A percentile compares a stretch with the other conserved stretches of the same genome.
Conservation (phyloP, 2,329 filamentous ascomycete genomes). For the Macrophomina pseudophaseolina region DNA sequence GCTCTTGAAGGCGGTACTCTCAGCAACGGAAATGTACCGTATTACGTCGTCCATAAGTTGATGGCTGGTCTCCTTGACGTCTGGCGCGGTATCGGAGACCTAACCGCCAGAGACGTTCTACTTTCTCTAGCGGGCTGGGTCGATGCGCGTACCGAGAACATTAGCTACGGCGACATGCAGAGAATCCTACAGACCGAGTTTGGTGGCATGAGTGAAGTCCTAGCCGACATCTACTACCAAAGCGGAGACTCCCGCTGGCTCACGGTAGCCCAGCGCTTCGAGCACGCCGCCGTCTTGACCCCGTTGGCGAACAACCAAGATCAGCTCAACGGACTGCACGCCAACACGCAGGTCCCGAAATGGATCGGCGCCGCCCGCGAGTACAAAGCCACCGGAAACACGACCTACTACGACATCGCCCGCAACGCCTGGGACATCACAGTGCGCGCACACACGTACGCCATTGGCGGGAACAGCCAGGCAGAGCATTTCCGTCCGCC, state of each 20-base stretch:
- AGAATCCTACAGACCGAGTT: constrained; percentile 56
- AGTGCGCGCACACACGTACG: constrained; percentile 55
- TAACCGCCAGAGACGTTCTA: constrained; percentile 51
- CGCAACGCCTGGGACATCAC: constrained; percentile 57
- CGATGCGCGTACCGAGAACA: constrained; percentile 50
- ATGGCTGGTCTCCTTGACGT: constrained; percentile 59
- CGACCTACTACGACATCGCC: constrained; percentile 55
- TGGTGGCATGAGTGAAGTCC: constrained; percentile 60
- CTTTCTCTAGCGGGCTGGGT: constrained; percentile 56
- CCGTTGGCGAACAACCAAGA: constrained; percentile 55
- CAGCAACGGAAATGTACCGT: constrained; percentile 58
- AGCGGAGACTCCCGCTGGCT: constrained; percentile 56
- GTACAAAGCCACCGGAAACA: constrained; percentile 55
- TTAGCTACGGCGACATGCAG: constrained; percentile 56
- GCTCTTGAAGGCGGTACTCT: constrained; percentile 52
- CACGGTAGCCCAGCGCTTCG: constrained; percentile 55
- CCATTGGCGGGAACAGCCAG: constrained; percentile 61
- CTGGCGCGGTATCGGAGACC: constrained; percentile 53
- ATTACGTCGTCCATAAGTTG: constrained; percentile 62
- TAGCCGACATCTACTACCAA: constrained; percentile 55
- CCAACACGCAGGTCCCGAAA: constrained; percentile 61
- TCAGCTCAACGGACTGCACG: constrained; percentile 54
- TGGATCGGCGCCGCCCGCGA: constrained; percentile 59
- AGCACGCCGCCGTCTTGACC: constrained; percentile 55
- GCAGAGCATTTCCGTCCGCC: constrained; percentile 58